Evolutionary conservation across 768 basidiomycete species (phyloP).

Genomic region (Lentinula boryana): DNA sequence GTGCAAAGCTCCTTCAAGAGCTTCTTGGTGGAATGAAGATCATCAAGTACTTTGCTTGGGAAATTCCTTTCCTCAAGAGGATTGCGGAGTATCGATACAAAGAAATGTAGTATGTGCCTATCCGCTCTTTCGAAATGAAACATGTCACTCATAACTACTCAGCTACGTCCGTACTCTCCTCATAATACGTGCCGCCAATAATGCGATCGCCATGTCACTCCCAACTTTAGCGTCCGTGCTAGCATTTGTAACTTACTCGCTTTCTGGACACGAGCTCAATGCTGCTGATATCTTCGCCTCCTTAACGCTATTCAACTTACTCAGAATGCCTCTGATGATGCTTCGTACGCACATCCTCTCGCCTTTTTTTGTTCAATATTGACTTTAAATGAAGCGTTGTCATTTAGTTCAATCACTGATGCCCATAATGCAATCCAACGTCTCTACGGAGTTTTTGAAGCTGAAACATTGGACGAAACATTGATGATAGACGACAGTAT

Average conservation of each 20-base stretch:
- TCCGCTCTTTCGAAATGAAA: conserved; percentile 14
- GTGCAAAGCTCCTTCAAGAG: conserved; percentile 86
- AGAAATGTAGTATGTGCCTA: conserved; percentile 55
- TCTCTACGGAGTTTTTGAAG: conserved; percentile 76
- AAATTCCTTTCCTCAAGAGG: conserved; percentile 70
- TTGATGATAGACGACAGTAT: conserved; percentile 48
- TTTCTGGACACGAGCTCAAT: conserved; percentile 60
- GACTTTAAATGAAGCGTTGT: conserved; percentile 39
- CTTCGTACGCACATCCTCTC: conserved; percentile 27
- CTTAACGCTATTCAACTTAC: conserved; percentile 77
- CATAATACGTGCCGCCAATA: conserved; percentile 58
- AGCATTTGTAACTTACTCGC: conserved; percentile 71
- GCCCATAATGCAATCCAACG: conserved; percentile 77
- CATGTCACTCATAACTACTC: conserved; percentile 1
- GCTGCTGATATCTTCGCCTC: conserved; percentile 80
- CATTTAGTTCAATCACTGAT: conserved; percentile 78
- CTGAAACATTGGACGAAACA: conserved; percentile 64
- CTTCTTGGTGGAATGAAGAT: conserved; percentile 85
- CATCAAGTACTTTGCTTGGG: conserved; percentile 93
- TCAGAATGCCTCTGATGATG: conserved; percentile 79
- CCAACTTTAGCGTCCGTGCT: conserved; percentile 77
- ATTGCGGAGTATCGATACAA: conserved; percentile 62
- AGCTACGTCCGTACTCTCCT: conserved; percentile 66
- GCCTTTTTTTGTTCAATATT: conserved; percentile 6
- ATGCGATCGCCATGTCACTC: conserved; percentile 63